Evolutionary conservation across 176 grass and related monocot species (phyloP).

Genomic region (Cenchrus americanus): DNA sequence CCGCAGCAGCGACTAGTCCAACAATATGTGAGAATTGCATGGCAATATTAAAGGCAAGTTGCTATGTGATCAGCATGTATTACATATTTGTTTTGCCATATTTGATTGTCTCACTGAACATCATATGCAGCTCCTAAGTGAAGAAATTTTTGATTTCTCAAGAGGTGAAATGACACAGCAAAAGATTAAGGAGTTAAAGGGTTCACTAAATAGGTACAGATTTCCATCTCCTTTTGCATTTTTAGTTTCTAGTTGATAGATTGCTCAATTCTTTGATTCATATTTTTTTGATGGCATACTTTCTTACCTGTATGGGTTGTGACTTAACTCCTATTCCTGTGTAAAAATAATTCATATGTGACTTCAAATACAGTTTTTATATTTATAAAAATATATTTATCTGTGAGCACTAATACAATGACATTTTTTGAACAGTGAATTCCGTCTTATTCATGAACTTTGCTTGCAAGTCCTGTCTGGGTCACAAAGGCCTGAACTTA

Average conservation of each 20-base stretch:
- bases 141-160: slow-evolving; percentile 99
- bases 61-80: not conserved
- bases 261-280: not conserved
- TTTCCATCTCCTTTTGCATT: not conserved
- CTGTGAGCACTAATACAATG: slow-evolving; percentile 1
- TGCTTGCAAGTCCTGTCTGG: not conserved
- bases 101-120: slow-evolving; percentile 22
- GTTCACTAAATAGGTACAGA: slow-evolving; percentile 79
- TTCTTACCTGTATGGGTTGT: not conserved
- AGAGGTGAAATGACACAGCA: slow-evolving; percentile 95
- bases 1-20: slow-evolving; percentile 82
- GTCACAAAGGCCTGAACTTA: slow-evolving; percentile 11
- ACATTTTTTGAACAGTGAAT: slow-evolving; percentile 19
- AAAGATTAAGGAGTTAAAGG: slow-evolving; percentile 97
- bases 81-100: slow-evolving; percentile 28
- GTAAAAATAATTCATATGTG: not conserved
- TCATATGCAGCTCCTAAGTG: slow-evolving; percentile 81
- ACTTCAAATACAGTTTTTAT: not conserved
- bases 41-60: slow-evolving; percentile 88
- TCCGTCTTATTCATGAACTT: slow-evolving; percentile 26
- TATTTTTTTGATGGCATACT: not conserved
- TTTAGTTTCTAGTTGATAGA: not conserved
- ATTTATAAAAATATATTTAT: not conserved
- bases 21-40: slow-evolving; percentile 98
- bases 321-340: not conserved